Conservation (phyloP, 441 rosid genomes). For the Manihot esculenta region DNA sequence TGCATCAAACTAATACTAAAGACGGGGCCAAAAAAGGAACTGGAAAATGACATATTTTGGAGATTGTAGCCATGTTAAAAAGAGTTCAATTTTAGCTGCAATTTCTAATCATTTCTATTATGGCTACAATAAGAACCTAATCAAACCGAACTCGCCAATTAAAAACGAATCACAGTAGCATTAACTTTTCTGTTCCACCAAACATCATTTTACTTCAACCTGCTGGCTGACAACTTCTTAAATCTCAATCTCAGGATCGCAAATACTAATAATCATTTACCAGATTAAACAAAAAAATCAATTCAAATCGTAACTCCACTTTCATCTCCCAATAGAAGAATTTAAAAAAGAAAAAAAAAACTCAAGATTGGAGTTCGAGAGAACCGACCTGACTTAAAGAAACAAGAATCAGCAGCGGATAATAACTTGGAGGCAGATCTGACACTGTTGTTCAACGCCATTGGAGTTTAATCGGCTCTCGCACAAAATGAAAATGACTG, state of each 20-base stretch:
- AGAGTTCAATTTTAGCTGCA: too few species aligned
- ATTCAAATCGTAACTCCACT: constrained; percentile 7
- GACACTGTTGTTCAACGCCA: constrained; percentile 59
- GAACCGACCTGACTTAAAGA: constrained; percentile 60
- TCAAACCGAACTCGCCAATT: not conserved
- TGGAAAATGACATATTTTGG: too few species aligned
- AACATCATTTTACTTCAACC: not conserved
- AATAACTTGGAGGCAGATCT: constrained; percentile 73
- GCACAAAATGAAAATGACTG: not conserved
- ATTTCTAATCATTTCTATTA: not conserved
- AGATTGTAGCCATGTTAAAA: too few species aligned
- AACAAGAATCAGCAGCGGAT: constrained; percentile 49
- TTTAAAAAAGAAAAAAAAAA: not conserved
- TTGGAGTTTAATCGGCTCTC: not conserved
- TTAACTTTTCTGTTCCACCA: not conserved
- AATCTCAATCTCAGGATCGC: not conserved
- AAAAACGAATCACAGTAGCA: not conserved
- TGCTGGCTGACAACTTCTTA: not conserved
- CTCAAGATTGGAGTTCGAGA: not conserved
- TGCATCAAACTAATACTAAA: not conserved
- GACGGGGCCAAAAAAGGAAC: not conserved
- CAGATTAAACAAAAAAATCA: constrained; percentile 20
- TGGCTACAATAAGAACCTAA: not conserved
- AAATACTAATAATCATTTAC: not conserved
- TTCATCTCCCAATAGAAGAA: not conserved